Base-by-base conservation (phyloP, 495 filamentous ascomycete genomes). In the Aspergillus incahuasiensis region DNA sequence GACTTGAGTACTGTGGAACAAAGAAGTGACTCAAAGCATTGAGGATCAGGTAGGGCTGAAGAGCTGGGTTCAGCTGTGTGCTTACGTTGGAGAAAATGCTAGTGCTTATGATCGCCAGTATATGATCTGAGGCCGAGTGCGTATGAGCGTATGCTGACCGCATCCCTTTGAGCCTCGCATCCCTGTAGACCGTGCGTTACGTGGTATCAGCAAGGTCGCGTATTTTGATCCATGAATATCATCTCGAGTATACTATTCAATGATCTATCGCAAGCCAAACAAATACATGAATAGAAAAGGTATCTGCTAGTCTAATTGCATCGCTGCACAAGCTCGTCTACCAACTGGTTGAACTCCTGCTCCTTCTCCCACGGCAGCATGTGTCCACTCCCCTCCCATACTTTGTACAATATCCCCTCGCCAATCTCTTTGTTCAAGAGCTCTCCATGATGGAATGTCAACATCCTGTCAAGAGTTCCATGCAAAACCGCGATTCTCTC, bases 401-500 rank as follows among this genome's bases (percentile, higher is more conserved):
- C 71, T 43, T 68, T 67, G 60, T 72, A 77, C 51, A 71, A 67
- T n/a, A 85, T 72, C 34, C 74, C 76, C 5, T 69, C 61, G 38
- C 73, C 80, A 35, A 79, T 64, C 40, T 74, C 74, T 58, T 79
- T 72, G 43, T 80, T 79, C 58, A 88, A 63, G 58, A 82, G 77
- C 54, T 75, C 63, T 1, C 77, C 86, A 69, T 92, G 89, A 6
- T 73, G 80, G 41, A 80, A 70, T 8, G 80, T 83, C 57, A 95
- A 86, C 85, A 95, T 89, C 6, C 74, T 73, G 75, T 95, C 90
- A 13, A 68, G 65, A 7, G 81, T 85, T 15, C 90, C 90, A 66
- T 92, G 89, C 61, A 89, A 59, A 0, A 92, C 81, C 58, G 86
- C 62, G 57, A 95, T 91, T 49, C 89, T 70, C 63, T 87, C 79